phyloP scores from a whole-genome alignment of 2,329 filamentous ascomycete species.

The Diplodia seriata region DNA sequence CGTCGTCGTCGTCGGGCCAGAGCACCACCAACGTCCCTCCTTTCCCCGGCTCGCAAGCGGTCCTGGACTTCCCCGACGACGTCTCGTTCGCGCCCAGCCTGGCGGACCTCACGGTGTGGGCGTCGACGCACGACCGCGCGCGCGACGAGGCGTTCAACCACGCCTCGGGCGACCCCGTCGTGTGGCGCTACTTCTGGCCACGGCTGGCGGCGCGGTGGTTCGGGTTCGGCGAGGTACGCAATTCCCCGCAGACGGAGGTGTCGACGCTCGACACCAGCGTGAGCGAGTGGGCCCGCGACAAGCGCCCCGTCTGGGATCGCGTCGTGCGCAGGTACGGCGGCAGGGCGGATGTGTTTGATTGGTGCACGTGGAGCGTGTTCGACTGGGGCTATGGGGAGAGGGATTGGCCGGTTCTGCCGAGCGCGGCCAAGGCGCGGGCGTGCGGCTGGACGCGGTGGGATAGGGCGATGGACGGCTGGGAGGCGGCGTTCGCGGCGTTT shows the following conservation, averaged over 20 bases:
- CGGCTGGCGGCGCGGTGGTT: constrained; percentile 40
- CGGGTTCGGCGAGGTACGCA: too few species aligned
- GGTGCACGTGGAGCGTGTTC: constrained; percentile 5
- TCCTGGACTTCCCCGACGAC: constrained; percentile 38
- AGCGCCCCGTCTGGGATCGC: not conserved
- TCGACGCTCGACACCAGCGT: too few species aligned
- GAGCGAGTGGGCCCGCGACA: constrained; percentile 1
- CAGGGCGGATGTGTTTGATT: not conserved
- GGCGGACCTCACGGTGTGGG: constrained; percentile 50
- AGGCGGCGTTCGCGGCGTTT: too few species aligned
- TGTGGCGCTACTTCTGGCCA: constrained; percentile 53
- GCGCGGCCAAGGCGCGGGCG: too few species aligned
- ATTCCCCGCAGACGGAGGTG: not conserved
- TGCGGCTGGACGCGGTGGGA: too few species aligned
- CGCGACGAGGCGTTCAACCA: constrained; percentile 53
- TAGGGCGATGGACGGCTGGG: too few species aligned
- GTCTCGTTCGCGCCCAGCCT: constrained; percentile 46
- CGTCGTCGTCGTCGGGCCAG: too few species aligned
- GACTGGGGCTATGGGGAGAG: too few species aligned
- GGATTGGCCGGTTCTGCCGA: too few species aligned
- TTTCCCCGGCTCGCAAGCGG: too few species aligned
- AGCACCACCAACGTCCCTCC: too few species aligned
- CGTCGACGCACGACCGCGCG: constrained; percentile 41
- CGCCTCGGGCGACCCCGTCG: constrained; percentile 50
- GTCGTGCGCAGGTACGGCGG: constrained; percentile 7